Conservation (phyloP, 345 rosid genomes). For the Ceriops decandra region DNA sequence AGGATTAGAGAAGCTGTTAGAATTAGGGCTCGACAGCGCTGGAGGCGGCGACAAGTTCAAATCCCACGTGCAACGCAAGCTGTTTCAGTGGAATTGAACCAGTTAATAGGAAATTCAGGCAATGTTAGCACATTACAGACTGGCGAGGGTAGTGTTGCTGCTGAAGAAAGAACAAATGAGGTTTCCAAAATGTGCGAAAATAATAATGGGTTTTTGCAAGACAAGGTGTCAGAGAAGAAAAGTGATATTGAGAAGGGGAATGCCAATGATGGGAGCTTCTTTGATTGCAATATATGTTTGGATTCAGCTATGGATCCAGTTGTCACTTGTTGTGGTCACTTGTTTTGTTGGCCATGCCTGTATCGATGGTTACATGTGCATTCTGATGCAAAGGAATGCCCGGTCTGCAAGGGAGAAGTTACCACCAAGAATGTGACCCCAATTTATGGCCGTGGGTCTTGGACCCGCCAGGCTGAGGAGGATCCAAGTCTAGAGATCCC, state of each 20-base stretch:
- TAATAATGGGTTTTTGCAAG: constrained; percentile 52
- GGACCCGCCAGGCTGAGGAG: constrained; percentile 50
- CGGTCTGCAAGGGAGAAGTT: constrained; percentile 95
- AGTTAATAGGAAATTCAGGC: constrained; percentile 46
- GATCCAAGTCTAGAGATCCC: constrained; percentile 67
- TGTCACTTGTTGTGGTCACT: constrained; percentile 33
- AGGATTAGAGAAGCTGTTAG: constrained; percentile 46
- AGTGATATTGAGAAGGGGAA: constrained; percentile 50
- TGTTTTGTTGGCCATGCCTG: constrained; percentile 34
- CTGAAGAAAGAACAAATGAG: constrained; percentile 63
- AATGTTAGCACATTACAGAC: constrained; percentile 53
- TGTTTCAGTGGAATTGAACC: constrained; percentile 57
- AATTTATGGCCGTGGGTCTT: constrained; percentile 74
- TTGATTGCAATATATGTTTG: constrained; percentile 31
- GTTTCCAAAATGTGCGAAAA: constrained; percentile 69
- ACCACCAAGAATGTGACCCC: constrained; percentile 72
- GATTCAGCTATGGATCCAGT: constrained; percentile 29
- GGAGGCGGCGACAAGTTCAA: constrained; percentile 56
- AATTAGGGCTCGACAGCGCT: constrained; percentile 41
- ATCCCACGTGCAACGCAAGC: constrained; percentile 41
- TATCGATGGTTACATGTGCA: constrained; percentile 33
- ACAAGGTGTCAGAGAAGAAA: constrained; percentile 48
- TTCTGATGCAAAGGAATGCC: constrained; percentile 89
- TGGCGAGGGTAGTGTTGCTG: constrained; percentile 82
- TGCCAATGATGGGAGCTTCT: constrained; percentile 60